phyloP scores from a whole-genome alignment of 2,329 filamentous ascomycete species.

The Teratosphaeria viscida region DNA sequence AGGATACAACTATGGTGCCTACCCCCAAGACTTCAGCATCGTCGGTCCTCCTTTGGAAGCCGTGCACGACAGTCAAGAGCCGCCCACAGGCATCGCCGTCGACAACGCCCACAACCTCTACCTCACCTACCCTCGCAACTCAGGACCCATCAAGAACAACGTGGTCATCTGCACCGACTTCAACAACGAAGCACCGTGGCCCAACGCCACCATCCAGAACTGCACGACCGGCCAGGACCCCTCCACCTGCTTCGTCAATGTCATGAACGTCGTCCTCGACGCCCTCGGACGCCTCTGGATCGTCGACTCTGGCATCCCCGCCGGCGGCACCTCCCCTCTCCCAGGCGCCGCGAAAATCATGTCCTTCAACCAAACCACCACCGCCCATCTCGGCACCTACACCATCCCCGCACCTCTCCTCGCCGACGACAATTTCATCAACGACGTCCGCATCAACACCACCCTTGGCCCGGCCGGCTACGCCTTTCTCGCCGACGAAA shows the following conservation, averaged over 20 bases:
- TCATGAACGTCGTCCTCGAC: slow-evolving; percentile 36
- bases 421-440: slow-evolving; percentile 29
- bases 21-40: slow-evolving; percentile 27
- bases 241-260: slow-evolving; percentile 36
- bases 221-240: slow-evolving; percentile 29
- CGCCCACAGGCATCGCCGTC: slow-evolving; percentile 32
- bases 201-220: slow-evolving; percentile 31
- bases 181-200: slow-evolving; percentile 31
- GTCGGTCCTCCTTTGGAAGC: slow-evolving; percentile 28
- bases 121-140: slow-evolving; percentile 34
- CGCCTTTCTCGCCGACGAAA: slow-evolving; percentile 34
- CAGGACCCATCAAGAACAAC: slow-evolving; percentile 27
- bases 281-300: slow-evolving; percentile 30
- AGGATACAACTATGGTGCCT: slow-evolving; percentile 15
- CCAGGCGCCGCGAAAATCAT: slow-evolving; percentile 33
- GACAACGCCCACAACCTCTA: slow-evolving; percentile 30
- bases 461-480: slow-evolving; percentile 30
- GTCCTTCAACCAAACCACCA: slow-evolving; percentile 28
- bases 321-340: slow-evolving; percentile 16
- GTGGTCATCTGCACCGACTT: slow-evolving; percentile 31
- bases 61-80: slow-evolving; percentile 28
- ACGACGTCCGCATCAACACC: slow-evolving; percentile 36
- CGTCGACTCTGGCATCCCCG: slow-evolving; percentile 31
- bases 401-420: slow-evolving; percentile 27
- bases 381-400: slow-evolving; percentile 28